Conservation (phyloP, 306 rosid species). For the Prunus dulcis region DNA sequence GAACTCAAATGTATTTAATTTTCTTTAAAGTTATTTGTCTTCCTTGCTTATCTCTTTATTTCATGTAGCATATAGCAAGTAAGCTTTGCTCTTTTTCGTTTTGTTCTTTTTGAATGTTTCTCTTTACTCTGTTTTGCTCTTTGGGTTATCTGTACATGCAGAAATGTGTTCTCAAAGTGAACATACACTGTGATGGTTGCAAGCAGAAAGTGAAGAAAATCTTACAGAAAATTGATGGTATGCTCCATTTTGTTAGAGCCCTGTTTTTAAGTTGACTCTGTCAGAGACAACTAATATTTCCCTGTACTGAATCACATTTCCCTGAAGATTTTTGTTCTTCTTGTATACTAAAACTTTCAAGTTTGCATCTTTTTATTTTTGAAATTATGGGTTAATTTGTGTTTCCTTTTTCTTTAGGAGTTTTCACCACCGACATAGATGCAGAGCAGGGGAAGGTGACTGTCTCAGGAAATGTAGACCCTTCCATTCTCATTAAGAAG, state of each 20-base stretch:
- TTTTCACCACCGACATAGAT: conserved; percentile 79
- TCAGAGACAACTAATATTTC: neutral
- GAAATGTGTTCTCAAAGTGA: conserved; percentile 96
- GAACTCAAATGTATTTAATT: neutral
- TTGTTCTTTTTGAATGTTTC: conserved; percentile 4
- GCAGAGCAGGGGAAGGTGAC: conserved; percentile 92
- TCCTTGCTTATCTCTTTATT: neutral
- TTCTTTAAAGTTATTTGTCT: neutral
- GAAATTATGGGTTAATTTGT: neutral
- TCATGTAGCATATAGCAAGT: too few species aligned
- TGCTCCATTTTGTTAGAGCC: neutral
- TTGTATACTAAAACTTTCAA: neutral
- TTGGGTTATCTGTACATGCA: conserved; percentile 52
- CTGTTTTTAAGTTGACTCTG: neutral
- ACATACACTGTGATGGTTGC: conserved; percentile 97
- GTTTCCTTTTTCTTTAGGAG: conserved; percentile 41
- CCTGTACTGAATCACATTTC: neutral
- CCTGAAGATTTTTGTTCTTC: neutral
- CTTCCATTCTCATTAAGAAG: conserved; percentile 76
- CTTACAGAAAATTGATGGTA: conserved; percentile 92
- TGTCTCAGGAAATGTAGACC: conserved; percentile 86
- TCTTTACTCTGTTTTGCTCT: conserved; percentile 27
- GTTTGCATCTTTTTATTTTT: neutral
- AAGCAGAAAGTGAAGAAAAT: conserved; percentile 93
- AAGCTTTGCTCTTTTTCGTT: neutral